A percentile compares a stretch with the other conserved stretches of the same genome.
Evolutionary conservation across 2,329 filamentous ascomycete species (phyloP).

Genomic region (Rhytidhysteron rufulum): DNA sequence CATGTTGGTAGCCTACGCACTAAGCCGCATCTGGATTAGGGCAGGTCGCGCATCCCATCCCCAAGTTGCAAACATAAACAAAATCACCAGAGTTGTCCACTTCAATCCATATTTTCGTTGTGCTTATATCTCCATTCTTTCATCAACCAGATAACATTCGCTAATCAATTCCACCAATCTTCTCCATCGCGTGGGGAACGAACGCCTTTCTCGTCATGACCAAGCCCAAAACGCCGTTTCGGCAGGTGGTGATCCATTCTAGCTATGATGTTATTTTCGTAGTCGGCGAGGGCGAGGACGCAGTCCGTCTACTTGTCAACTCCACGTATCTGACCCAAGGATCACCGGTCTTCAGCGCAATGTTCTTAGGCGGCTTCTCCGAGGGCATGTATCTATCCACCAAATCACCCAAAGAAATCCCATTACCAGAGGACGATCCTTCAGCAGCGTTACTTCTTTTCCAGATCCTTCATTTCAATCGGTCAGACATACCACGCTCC

Average conservation of each 20-base stretch:
- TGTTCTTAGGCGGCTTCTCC: constrained; percentile 1
- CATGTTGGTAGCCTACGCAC: too few relatives aligned
- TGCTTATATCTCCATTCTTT: too few relatives aligned
- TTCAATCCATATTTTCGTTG: too few relatives aligned
- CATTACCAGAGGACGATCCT: not conserved
- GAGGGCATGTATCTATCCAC: not conserved
- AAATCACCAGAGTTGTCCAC: too few relatives aligned
- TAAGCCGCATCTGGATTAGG: too few relatives aligned
- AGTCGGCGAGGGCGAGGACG: not conserved
- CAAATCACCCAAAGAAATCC: not conserved
- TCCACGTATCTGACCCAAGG: not conserved
- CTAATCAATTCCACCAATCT: too few relatives aligned
- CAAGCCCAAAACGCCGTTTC: too few relatives aligned
- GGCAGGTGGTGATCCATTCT: not conserved
- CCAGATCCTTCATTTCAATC: not conserved
- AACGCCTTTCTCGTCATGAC: too few relatives aligned
- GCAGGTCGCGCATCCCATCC: too few relatives aligned
- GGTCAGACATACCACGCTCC: not conserved
- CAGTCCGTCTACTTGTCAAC: not conserved
- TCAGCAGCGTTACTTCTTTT: not conserved
- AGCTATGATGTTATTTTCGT: not conserved
- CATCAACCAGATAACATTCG: too few relatives aligned
- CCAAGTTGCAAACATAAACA: too few relatives aligned
- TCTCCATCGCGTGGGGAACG: too few relatives aligned
- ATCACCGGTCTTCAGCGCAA: not conserved